Conservation (phyloP, 306 rosid genomes). For the Ammopiptanthus mongolicus region DNA sequence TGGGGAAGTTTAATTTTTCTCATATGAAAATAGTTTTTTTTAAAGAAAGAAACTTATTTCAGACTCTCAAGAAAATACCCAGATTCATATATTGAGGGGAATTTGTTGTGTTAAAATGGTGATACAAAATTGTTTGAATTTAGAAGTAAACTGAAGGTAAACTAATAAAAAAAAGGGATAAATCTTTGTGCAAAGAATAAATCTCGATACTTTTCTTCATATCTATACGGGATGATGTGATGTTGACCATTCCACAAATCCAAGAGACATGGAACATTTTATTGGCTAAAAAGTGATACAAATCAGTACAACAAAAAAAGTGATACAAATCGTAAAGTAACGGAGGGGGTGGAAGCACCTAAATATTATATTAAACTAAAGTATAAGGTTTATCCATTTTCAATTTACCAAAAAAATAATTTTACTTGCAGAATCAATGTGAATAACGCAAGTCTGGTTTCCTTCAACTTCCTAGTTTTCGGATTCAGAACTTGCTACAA, state of each 20-base stretch:
- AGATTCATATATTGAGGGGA: no score
- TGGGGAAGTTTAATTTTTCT: no score
- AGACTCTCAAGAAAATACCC: no score
- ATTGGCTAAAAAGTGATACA: background rate
- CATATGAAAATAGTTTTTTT: no score
- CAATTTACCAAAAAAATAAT: background rate
- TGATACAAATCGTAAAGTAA: background rate
- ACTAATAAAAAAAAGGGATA: background rate
- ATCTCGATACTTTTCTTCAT: background rate
- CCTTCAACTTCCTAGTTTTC: background rate
- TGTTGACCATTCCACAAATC: background rate
- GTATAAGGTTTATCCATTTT: background rate
- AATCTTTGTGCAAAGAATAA: background rate
- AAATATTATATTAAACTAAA: background rate
- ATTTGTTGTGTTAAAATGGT: no score
- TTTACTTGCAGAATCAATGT: background rate
- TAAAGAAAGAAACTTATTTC: no score
- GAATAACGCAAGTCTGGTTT: background rate
- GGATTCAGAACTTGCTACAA: background rate
- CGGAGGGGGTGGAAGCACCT: background rate
- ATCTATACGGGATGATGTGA: background rate
- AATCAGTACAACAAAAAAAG: no score
- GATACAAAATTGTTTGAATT: no score
- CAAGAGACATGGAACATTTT: constrained; percentile 15
- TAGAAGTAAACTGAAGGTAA: background rate